A percentile compares a stretch with the other conserved stretches of the same genome.
phyloP scores from a whole-genome alignment of 129 eudicot species.

The Chrysanthemum seticuspe region DNA sequence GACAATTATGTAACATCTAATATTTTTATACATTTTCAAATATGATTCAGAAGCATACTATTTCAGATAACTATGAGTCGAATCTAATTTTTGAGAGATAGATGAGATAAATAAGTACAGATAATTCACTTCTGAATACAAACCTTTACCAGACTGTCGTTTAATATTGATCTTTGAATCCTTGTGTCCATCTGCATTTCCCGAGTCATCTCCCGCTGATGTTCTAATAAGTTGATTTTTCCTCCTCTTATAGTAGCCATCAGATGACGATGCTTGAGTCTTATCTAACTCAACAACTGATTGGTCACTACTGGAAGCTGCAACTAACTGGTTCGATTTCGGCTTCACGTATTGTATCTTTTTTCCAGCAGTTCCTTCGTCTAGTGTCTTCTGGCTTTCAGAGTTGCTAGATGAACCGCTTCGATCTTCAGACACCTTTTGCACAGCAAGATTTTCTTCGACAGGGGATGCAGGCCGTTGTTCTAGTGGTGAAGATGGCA shows the following conservation, averaged over 20 bases:
- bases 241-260: slow-evolving; percentile 76
- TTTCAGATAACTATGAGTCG: no score
- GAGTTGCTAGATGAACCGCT: slow-evolving; percentile 32
- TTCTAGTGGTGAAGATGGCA: slow-evolving; percentile 37
- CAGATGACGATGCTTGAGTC: slow-evolving; percentile 41
- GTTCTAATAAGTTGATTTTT: slow-evolving; percentile 80
- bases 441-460: slow-evolving; percentile 22
- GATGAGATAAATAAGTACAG: background rate
- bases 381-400: slow-evolving; percentile 40
- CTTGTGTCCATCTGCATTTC: slow-evolving; percentile 31
- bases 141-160: slow-evolving; percentile 54
- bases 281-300: slow-evolving; percentile 45
- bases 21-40: no score
- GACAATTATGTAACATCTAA: no score
- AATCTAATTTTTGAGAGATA: no score
- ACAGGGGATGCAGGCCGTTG: slow-evolving; percentile 35
- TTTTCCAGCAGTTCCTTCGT: slow-evolving; percentile 46
- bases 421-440: slow-evolving; percentile 36
- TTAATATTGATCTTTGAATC: slow-evolving; percentile 37
- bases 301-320: slow-evolving; percentile 45
- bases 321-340: slow-evolving; percentile 87
- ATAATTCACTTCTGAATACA: background rate
- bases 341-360: slow-evolving; percentile 66
- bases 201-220: slow-evolving; percentile 29
- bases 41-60: no score